Evolutionary conservation across 2,329 filamentous ascomycete genomes (phyloP), one percentile per base, ranked within the genome.

Genomic region (Xylariaceae sp.): DNA sequence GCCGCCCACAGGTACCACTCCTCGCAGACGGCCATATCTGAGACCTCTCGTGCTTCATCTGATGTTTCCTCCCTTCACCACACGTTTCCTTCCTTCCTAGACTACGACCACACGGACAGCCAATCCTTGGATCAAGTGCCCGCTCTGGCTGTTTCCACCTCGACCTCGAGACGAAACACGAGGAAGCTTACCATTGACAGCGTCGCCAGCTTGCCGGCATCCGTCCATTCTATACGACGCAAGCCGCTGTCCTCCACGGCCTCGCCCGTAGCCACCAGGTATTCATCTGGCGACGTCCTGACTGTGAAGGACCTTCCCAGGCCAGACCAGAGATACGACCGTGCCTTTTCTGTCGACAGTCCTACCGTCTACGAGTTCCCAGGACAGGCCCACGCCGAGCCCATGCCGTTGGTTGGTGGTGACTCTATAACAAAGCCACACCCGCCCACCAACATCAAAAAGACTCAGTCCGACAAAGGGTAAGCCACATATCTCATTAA

Each of bases 341-440:
- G 78, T 46, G 71, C 73, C 24, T 74, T 64, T 51, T 74, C 76
- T 12, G 59, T 79, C 41, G 78, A 82, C 59, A 81, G 78, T 57
- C 78, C 78, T 46, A 81, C 76, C 24, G 63, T 82, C 37, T 81
- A 82, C 71, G 75, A 79, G 54, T 79, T 78, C 53, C 72, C 73
- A 38, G 6, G 6, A 11, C 22, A 26, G 22, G 22, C 22, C 22
- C 22, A 26, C 11, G 22, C 22, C 11, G 22, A 26, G 22, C 22
- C 22, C 22, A 11, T 26, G 22, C 22, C 22, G 22, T 26, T 26
- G 22, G 22, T 51, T 50, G 54, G 49, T 9, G 31, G 31, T 33
- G 47, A 54, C 36, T 47, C 51, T 33, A 40, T 49, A 41, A 46
- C 47, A 43, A 46, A 49, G 44, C 42, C 47, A 44, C 34, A 19